These are phyloP conservation scores for Trichoderma erinaceum DNA, from an alignment of 495 filamentous ascomycete genomes.

Conservation along the genomic window DNA sequence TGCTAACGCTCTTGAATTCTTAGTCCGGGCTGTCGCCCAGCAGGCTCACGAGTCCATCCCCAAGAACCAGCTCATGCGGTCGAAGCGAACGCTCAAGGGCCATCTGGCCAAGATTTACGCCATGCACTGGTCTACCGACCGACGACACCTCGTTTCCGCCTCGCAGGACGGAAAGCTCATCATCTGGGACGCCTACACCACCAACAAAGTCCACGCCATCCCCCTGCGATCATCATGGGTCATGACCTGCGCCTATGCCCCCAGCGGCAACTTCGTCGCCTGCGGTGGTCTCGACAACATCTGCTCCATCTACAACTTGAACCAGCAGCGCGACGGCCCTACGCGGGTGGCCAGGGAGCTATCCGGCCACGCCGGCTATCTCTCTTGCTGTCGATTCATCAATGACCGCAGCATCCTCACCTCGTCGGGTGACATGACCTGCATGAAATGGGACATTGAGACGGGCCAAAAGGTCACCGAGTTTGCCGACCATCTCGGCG, in stretches of 20 bases:
- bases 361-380: constrained; percentile 93
- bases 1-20: constrained; percentile 16
- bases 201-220: constrained; percentile 98
- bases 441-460: constrained; percentile 99
- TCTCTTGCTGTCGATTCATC: constrained; percentile 98
- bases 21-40: constrained; percentile 87
- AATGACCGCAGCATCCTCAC: constrained; percentile 97
- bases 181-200: constrained; percentile 99
- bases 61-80: constrained; percentile 85
- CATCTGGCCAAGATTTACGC: constrained; percentile 99
- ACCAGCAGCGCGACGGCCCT: constrained; percentile 87
- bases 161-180: constrained; percentile 99
- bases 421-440: constrained; percentile 98
- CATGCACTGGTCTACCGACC: constrained; percentile 99
- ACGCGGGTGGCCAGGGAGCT: constrained; percentile 94
- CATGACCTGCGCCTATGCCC: constrained; percentile 99
- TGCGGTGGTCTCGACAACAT: constrained; percentile 99
- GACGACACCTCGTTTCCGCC: constrained; percentile 93
- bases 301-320: constrained; percentile 98
- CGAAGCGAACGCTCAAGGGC: constrained; percentile 89
- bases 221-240: constrained; percentile 98
- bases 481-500: constrained; percentile 96
- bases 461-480: constrained; percentile 95
- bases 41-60: constrained; percentile 84
- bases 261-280: constrained; percentile 95